Conservation (phyloP, 129 eudicot genomes). For the Arctium lappa region DNA sequence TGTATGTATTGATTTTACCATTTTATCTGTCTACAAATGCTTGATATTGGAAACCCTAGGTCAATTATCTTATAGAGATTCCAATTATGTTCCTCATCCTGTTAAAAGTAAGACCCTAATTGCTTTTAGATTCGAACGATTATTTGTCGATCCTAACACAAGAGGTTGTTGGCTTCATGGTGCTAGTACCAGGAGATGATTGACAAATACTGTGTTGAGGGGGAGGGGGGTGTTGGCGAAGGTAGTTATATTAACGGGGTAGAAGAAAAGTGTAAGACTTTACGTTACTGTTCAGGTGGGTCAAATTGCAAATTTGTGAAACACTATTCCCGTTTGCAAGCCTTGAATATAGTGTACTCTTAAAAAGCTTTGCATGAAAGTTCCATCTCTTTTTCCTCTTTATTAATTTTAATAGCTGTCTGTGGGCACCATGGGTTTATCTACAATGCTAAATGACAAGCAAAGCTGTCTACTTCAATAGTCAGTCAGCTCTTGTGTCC, state of each 20-base stretch:
- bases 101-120: background rate
- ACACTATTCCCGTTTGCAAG: background rate
- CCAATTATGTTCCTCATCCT: background rate
- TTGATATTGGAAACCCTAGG: too few relatives aligned
- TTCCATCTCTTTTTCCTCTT: background rate
- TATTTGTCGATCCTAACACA: background rate
- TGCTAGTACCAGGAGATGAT: background rate
- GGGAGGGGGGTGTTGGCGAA: too few relatives aligned
- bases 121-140: background rate
- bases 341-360: background rate
- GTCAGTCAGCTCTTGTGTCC: background rate
- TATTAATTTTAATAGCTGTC: background rate
- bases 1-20: background rate
- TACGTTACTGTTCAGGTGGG: too few relatives aligned
- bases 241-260: too few relatives aligned
- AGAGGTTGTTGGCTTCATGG: background rate
- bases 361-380: background rate
- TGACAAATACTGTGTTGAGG: too few relatives aligned
- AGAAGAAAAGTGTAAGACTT: too few relatives aligned
- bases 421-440: background rate
- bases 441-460: background rate
- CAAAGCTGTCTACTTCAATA: background rate
- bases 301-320: background rate
- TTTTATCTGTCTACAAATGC: background rate
- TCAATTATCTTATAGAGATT: background rate